Evolutionary conservation across 306 rosid genomes (phyloP).

Genomic region (Dryas octopetala): DNA sequence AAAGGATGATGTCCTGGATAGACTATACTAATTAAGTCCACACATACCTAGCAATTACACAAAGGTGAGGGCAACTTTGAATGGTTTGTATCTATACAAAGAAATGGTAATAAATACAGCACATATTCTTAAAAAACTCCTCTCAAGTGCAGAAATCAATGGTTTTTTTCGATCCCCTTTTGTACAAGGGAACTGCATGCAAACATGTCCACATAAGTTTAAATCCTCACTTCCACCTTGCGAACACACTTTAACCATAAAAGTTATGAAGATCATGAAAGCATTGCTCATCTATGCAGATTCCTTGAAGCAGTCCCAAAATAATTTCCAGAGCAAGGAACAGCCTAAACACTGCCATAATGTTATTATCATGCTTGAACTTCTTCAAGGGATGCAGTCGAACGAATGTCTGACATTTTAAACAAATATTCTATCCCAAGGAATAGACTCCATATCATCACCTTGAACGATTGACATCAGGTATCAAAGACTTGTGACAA

Average conservation of each 20-base stretch:
- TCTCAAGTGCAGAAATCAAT: constrained; percentile 17
- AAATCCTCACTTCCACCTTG: neutral
- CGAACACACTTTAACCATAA: neutral
- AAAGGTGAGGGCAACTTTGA: constrained; percentile 4
- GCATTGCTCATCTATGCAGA: constrained; percentile 10
- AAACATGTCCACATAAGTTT: neutral
- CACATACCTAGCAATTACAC: constrained; percentile 12
- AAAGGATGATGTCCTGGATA: constrained; percentile 14
- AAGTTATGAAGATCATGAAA: neutral
- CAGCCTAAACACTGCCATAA: constrained; percentile 7
- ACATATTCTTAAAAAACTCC: constrained; percentile 5
- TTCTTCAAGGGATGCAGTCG: constrained; percentile 23
- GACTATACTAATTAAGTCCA: neutral
- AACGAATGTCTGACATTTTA: constrained; percentile 15
- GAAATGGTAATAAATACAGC: constrained; percentile 29
- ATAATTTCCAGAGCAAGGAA: constrained; percentile 21
- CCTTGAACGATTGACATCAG: constrained; percentile 24
- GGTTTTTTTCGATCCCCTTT: neutral
- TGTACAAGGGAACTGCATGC: constrained; percentile 13
- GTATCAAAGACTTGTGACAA: constrained; percentile 34
- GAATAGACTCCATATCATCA: constrained; percentile 31
- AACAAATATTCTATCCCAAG: constrained; percentile 21
- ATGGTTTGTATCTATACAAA: constrained; percentile 29
- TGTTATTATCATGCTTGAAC: constrained; percentile 13
- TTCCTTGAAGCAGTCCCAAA: constrained; percentile 27